Evolutionary conservation across 768 basidiomycete species (phyloP).

Genomic region (Podaxis sp.): DNA sequence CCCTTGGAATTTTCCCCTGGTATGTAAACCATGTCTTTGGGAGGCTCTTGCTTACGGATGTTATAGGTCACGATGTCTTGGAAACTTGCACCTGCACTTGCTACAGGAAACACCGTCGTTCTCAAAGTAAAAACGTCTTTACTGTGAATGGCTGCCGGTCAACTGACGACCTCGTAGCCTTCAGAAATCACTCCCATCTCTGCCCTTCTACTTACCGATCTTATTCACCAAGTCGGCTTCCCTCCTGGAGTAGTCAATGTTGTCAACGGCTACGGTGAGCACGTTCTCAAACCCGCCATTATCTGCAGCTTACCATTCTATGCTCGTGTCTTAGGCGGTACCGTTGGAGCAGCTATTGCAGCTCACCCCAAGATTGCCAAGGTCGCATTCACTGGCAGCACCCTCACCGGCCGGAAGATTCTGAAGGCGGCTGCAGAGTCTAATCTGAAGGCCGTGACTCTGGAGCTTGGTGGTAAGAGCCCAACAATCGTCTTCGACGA

Average conservation of each 20-base stretch:
- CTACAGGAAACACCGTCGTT: slow-evolving; percentile 71
- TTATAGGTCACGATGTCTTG: slow-evolving; percentile 49
- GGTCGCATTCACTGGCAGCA: slow-evolving; percentile 79
- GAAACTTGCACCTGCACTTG: slow-evolving; percentile 77
- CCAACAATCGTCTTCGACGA: slow-evolving; percentile 66
- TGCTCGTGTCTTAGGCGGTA: slow-evolving; percentile 29
- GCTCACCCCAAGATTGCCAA: slow-evolving; percentile 67
- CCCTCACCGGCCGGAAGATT: slow-evolving; percentile 67
- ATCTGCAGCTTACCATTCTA: too few relatives aligned
- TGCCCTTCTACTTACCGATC: slow-evolving; percentile 48
- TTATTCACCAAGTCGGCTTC: slow-evolving; percentile 70
- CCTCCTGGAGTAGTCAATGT: slow-evolving; percentile 77
- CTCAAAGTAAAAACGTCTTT: slow-evolving; percentile 44
- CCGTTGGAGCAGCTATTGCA: slow-evolving; percentile 67
- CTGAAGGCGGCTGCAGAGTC: slow-evolving; percentile 69
- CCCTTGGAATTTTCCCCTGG: slow-evolving; percentile 57
- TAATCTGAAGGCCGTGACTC: slow-evolving; percentile 75
- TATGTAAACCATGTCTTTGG: not conserved
- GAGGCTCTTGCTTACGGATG: not conserved
- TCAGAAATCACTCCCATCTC: slow-evolving; percentile 75
- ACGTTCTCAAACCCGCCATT: too few relatives aligned
- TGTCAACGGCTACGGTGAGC: slow-evolving; percentile 59
- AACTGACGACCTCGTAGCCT: slow-evolving; percentile 33
- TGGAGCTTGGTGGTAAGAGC: slow-evolving; percentile 75
- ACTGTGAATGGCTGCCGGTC: not conserved